Base-by-base conservation (phyloP, 208 protist genomes). In the Sergeia podlipaevii region DNA sequence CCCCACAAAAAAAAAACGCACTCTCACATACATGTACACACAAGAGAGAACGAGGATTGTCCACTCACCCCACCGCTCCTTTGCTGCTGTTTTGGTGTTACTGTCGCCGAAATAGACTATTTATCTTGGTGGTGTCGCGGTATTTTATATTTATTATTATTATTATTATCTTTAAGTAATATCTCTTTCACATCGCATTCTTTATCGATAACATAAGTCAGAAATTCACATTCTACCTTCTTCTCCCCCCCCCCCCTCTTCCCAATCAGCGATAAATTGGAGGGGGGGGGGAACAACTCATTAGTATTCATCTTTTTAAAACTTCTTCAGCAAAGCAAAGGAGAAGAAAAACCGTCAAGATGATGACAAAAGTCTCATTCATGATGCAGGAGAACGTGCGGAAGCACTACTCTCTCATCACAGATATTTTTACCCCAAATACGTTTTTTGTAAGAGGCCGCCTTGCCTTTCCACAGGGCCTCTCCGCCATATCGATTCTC, bases 371-470 rank as follows among this genome's bases (percentile, higher is more conserved):
- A 56, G 82, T 80, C 20, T 53, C 80, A 2, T 93, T 74, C 60
- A 73, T 90, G 66, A 91, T 93, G 77, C 79, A 90, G 66, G 82
- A 93, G 15, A 64, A 87, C 45, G 59, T 93, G 60, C 80, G 85
- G 5, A 68, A 67, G 17, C 69, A 74, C 50, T 89, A 74, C 58
- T 49, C 73, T 10, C 77, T 83, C 56, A 69, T 90, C 57, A 80
- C 77, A 2, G 77, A 91, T 48, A 39, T 89, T 24, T 44, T 60
- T 20, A 50, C 28, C 42, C 82, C 86, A 1, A 77, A 50, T 47
- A 44, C 72, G 2, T 90, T 90, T 50, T 41, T 88, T n/a, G 81
- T 82, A 2, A 75, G 86, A 15, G 82, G 86, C 3, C 71, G 67
- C 3, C 69, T 90, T 27, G 68, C 72, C 11, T 93, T 90, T 47